Percentiles rank a stretch among this genome's conserved stretches.
These are phyloP conservation scores for Cordia subcordata DNA, from an alignment of 257 asterid genomes.

Conservation along the genomic window DNA sequence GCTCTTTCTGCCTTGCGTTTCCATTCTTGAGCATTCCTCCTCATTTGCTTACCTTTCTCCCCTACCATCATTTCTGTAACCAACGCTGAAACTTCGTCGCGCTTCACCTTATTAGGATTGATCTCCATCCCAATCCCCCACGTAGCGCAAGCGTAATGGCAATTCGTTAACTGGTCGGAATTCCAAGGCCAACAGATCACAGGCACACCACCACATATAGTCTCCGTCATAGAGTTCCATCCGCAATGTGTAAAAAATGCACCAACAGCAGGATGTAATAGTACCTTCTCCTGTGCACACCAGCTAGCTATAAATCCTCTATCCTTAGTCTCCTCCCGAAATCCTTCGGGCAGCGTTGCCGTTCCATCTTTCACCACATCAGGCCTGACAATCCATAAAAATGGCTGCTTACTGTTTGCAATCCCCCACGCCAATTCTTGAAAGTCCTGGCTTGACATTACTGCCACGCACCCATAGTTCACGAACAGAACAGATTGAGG, in stretches of 20 bases:
- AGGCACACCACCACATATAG: background rate
- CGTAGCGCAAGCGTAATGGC: background rate
- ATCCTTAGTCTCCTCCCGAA: conserved; percentile 36
- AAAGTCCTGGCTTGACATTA: conserved; percentile 36
- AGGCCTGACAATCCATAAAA: conserved; percentile 49
- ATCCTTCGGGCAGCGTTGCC: conserved; percentile 20
- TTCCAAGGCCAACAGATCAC: background rate
- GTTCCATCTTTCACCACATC: conserved; percentile 40
- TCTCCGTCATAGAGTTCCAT: conserved; percentile 2
- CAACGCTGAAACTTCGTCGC: conserved; percentile 10
- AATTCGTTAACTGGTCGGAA: conserved; percentile 6
- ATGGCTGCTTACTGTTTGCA: conserved; percentile 35
- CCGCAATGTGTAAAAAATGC: background rate
- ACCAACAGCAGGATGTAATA: background rate
- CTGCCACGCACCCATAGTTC: conserved; percentile 50
- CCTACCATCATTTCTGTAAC: conserved; percentile 19
- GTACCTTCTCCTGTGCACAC: background rate
- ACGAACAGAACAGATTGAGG: conserved; percentile 43
- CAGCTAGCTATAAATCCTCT: conserved; percentile 21
- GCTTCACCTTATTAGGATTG: background rate
- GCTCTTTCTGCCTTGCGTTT: conserved; percentile 5
- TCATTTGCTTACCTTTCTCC: conserved; percentile 12
- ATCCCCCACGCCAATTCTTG: conserved; percentile 60
- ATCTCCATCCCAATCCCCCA: conserved; percentile 10
- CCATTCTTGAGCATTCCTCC: conserved; percentile 9